Evolutionary conservation across 2,329 filamentous ascomycete genomes (phyloP), one percentile per base, ranked within the genome.

Genomic region (Aspergillus sp.): DNA sequence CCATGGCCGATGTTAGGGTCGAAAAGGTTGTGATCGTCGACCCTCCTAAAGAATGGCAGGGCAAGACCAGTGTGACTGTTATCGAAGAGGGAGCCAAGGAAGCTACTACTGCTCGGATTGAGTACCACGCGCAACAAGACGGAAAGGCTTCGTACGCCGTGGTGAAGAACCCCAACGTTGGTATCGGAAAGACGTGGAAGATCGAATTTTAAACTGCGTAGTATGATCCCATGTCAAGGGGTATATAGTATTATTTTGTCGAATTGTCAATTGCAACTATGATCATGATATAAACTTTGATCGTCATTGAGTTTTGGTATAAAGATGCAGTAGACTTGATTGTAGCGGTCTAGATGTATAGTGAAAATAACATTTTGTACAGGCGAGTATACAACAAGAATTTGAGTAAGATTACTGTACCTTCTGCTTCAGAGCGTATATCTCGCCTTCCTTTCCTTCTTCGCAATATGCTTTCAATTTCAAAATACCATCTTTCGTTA

Each of bases 21-120:
- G 90, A 95, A 71, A 90, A 86, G 69, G 78, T 97, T 43, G 75
- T 97, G 37, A 58, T 98, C 39, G 82, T 97, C 13, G 88, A 88
- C 36, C 88, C 88, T 3, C 87, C 89, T 1, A 72, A 76, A 30
- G 68, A 71, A 13, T 95, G 90, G 90, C 78, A 78, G 49, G 71
- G 70, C 39, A 85, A 81, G 71, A 74, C 68, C 50, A 76, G 73
- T 51, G 83, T 83, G 1, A 62, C 59, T 6, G 62, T 74, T 28
- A 60, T 62, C 7, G 68, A 77, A 65, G 57, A 76, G 79, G 61
- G 64, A n/a, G 54, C 61, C 11, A 66, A 66, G 44, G 47, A 57
- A n/a, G 62, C 55, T 12, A 68, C 62, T 47, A 70, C 77, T 61
- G 77, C 76, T 3, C 76, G 78, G 9, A 69, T 84, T 47, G 73